phyloP scores from a whole-genome alignment of 1,284 basidiomycete genomes.

The Heliocybe sulcata region DNA sequence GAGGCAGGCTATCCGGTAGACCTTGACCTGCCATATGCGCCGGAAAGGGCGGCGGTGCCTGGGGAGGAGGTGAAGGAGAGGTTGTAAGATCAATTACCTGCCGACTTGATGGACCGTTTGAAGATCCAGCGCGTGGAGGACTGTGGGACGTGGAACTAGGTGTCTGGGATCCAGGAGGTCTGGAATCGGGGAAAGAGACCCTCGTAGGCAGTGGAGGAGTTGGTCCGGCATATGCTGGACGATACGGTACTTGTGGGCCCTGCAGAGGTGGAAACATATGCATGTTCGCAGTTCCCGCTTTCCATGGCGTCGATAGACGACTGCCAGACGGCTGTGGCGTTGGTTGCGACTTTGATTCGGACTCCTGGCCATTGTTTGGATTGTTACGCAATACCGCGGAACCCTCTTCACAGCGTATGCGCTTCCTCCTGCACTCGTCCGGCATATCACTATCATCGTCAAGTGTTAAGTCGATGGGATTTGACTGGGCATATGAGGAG shows the following conservation, averaged over 20 bases:
- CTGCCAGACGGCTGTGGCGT: neutral
- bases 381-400: neutral
- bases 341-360: neutral
- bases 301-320: neutral
- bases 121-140: neutral
- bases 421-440: constrained; percentile 28
- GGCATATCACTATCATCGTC: constrained; percentile 41
- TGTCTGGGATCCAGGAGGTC: neutral
- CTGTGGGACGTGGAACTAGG: constrained; percentile 1
- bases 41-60: constrained; percentile 10
- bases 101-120: constrained; percentile 13
- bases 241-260: neutral
- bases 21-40: constrained; percentile 13
- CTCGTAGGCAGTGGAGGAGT: neutral
- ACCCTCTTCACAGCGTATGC: constrained; percentile 26
- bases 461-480: constrained; percentile 55
- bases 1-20: constrained; percentile 48
- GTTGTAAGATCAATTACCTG: constrained; percentile 72
- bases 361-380: neutral
- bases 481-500: constrained; percentile 17
- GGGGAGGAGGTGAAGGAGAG: constrained; percentile 65
- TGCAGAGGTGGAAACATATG: neutral
- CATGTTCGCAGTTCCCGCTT: neutral
- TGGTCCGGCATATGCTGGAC: constrained; percentile 1
- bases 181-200: constrained; percentile 4